Base-by-base conservation (phyloP, 768 basidiomycete genomes). In the Panaeolus cyanescens region DNA sequence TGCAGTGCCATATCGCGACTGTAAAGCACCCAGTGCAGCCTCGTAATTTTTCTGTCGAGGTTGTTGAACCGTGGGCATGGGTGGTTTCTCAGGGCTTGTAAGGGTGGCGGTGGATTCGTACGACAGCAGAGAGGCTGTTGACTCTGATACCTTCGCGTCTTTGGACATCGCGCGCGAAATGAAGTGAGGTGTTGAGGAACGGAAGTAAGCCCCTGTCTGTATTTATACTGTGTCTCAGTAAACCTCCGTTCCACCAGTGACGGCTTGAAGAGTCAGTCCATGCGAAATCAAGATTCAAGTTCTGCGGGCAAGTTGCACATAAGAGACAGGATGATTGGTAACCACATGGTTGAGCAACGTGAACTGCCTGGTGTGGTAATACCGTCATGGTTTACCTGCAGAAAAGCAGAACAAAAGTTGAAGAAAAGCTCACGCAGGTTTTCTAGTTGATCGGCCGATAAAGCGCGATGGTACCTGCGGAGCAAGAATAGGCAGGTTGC, bases 41-140 rank as follows among this genome's bases (percentile, higher is more conserved):
- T 72, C 70, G 58, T 71, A 80, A 59, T 79, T 75, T 56, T 78
- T 78, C 13, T 66, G 71, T n/a, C 69, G 71, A 5, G 55, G 63
- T 13, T 20, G 62, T 17, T 58, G 37, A 30, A 56, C 50, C 12
- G 60, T 42, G 22, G 53, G 62, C 22, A 55, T 65, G 34, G 67
- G 62, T 34, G 68, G 63, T 4, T 64, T 58, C 5, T 65, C 65
- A 1, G 70, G 68, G 10, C 56, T 65, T n/a, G 70, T 64, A 10
- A 50, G 45, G 17, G 73, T 72, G 13, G 64, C 66, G 12, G 57
- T 66, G 1, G 71, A 71, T 53, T 72, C 66, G 4, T 74, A 61
- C 32, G 73, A 71, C 9, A 64, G 12, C 3, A 50, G 22, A 15
- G 45, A 50, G 9, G 45, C 30, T 15, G 25, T 50, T 7, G 45